phyloP scores from a whole-genome alignment of 2,329 filamentous ascomycete genomes.

The Exophiala sp. region DNA sequence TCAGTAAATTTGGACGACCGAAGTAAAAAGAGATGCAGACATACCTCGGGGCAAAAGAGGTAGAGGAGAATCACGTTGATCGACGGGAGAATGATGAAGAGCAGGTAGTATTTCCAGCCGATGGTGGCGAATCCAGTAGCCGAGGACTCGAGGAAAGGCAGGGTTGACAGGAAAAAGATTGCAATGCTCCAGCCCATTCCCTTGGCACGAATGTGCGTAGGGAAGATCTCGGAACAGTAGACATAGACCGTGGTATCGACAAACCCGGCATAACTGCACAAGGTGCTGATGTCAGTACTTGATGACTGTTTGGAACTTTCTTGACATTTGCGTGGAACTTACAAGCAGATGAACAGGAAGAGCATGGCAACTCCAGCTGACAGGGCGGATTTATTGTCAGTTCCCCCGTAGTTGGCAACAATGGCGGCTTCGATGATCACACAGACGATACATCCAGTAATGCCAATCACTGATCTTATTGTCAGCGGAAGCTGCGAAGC shows the following conservation, averaged over 20 bases:
- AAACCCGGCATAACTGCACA: conserved; percentile 10
- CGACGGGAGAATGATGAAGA: conserved; percentile 2
- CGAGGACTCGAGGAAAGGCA: conserved; percentile 20
- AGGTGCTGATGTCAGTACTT: conserved; percentile 32
- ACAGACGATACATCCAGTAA: too few species aligned
- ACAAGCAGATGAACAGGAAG: not conserved
- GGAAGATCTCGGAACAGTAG: conserved; percentile 27
- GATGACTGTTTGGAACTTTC: not conserved
- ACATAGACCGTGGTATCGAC: conserved; percentile 25
- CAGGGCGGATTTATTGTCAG: too few species aligned
- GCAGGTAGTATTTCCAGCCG: conserved; percentile 10
- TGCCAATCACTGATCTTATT: too few species aligned
- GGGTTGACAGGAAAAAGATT: conserved; percentile 15
- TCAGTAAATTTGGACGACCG: too few species aligned
- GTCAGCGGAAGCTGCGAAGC: too few species aligned
- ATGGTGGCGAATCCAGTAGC: conserved; percentile 27
- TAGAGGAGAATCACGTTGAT: too few species aligned
- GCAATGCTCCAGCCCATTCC: conserved; percentile 22
- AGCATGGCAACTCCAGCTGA: too few species aligned
- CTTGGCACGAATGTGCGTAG: conserved; percentile 23
- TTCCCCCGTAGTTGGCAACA: not conserved
- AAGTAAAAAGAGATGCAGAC: too few species aligned
- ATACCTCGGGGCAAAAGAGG: too few species aligned
- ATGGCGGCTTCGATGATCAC: not conserved
- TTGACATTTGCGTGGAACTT: too few species aligned